These are phyloP conservation scores for Colletotrichum costaricense DNA, from an alignment of 2,329 filamentous ascomycete species.

Conservation along the genomic window DNA sequence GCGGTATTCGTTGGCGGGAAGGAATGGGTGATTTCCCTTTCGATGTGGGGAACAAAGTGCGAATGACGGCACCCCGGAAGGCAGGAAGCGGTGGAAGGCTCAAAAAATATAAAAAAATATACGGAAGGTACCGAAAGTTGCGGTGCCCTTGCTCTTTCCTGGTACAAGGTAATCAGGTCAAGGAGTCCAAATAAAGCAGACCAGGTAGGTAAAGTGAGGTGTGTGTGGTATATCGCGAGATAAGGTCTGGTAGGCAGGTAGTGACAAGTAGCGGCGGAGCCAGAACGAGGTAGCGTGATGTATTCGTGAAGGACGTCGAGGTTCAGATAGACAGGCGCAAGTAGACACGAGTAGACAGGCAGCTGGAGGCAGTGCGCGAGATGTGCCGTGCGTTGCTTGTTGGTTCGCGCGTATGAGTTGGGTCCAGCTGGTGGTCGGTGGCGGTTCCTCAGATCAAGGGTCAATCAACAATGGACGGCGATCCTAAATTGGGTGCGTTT, in stretches of 20 bases:
- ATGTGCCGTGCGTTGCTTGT: conserved; percentile 20
- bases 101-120: background rate
- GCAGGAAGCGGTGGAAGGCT: background rate
- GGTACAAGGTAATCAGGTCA: background rate
- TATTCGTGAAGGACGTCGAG: background rate
- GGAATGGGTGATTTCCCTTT: background rate
- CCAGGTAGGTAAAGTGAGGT: background rate
- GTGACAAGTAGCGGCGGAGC: background rate
- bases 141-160: background rate
- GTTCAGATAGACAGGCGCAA: background rate
- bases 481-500: conserved; percentile 1
- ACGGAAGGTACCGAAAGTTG: background rate
- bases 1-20: conserved; percentile 9
- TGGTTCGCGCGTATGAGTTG: conserved; percentile 7
- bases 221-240: background rate
- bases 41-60: background rate
- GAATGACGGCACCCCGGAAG: background rate
- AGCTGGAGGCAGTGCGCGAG: background rate
- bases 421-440: conserved; percentile 31
- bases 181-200: background rate
- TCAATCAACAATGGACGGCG: background rate
- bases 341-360: conserved; percentile 2
- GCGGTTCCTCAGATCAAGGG: conserved; percentile 18
- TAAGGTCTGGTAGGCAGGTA: background rate
- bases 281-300: conserved; percentile 5